Conservation (phyloP, 225 moss, liverwort and hornwort species). For the Pleurozium schreberi region DNA sequence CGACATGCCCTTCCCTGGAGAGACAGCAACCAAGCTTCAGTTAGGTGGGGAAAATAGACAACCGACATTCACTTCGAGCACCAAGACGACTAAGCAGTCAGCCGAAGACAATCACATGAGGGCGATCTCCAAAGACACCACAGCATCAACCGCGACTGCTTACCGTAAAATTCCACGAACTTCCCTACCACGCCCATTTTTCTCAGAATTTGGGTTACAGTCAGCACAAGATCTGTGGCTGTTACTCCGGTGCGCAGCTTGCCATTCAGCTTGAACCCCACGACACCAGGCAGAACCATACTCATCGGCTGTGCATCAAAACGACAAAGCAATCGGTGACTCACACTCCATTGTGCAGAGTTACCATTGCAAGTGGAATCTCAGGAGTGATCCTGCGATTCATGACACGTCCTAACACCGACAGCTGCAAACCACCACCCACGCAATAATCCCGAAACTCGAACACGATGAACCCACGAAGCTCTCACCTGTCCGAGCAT, state of each 20-base stretch:
- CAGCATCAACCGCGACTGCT: background rate
- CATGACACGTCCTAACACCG: background rate
- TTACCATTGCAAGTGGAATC: background rate
- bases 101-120: background rate
- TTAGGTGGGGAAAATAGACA: background rate
- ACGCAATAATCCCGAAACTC: background rate
- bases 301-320: constrained; percentile 78
- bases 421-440: background rate
- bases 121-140: background rate
- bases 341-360: background rate
- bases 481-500: constrained; percentile 93
- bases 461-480: background rate
- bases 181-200: constrained; percentile 96
- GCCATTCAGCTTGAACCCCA: constrained; percentile 87
- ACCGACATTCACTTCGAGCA: background rate
- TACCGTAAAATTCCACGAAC: constrained; percentile 98
- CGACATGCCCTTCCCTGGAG: constrained; percentile 72
- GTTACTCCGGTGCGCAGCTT: constrained; percentile 82
- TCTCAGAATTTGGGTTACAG: constrained; percentile 85
- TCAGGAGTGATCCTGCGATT: background rate
- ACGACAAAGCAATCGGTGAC: background rate
- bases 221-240: constrained; percentile 94
- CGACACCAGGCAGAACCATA: constrained; percentile 96
- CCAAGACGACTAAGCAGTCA: background rate
- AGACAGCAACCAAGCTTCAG: background rate